Evolutionary conservation across 148 eudicot species (phyloP), one percentile per base, ranked within the genome.

Genomic region (Rhododendron molle): DNA sequence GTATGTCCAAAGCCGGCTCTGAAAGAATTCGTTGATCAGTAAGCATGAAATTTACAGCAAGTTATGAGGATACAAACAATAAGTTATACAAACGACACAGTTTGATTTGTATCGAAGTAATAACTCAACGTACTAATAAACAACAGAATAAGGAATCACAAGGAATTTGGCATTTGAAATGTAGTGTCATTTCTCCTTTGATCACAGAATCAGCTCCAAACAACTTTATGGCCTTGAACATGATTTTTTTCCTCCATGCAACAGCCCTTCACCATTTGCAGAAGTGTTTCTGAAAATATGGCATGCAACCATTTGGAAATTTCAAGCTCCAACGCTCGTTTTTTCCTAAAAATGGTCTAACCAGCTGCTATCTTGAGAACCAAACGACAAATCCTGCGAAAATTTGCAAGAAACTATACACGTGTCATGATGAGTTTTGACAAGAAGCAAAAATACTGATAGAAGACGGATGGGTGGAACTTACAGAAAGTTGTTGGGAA

Each of bases 351-450:
- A 40, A 83, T 82, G 85, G 84, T 89, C 94, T 85, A 92, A 77
- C 98, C 94, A 96, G 85, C 84, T 86, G 83, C 94, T 93, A 86
- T 96, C 98, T 87, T 94, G 98, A 77, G 99, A 96, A 28, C 91
- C 87, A 83, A 95, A 91, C 76, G 85, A 92, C 81, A 95, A 88
- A 49, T 96, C 97, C 98, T 95, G 92, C 89, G 85, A 16, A 65
- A 13, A 20, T 46, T 34, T 43, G 72, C 20, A 28, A 82, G 1
- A 10, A 85, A 34, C 21, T 40, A 52, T 8, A 10, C 7, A 5
- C 60, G 11, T 2, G 1, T 38, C n/a, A n/a, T n/a, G 16, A 36
- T 40, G 14, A 21, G 21, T 20, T 20, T 21, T 28, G 20, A 40
- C n/a, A 67, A 28, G 76, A 43, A 36, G n/a, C 6, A 77, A 85